These are phyloP conservation scores for Casaregolazyma suthepensis DNA, from an alignment of 1,139 yeast species.

Conservation along the genomic window DNA sequence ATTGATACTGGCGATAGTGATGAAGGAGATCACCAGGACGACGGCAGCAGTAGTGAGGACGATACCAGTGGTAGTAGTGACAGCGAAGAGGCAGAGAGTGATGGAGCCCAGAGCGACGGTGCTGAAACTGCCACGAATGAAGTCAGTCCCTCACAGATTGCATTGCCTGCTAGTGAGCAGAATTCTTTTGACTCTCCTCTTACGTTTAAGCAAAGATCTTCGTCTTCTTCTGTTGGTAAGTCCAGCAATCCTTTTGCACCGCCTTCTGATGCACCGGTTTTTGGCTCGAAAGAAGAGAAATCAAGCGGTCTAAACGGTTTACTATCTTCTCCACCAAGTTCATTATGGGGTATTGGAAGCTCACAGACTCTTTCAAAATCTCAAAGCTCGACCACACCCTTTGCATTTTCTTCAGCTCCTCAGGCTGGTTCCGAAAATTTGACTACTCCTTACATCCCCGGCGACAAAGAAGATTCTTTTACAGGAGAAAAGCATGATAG, in stretches of 20 bases:
- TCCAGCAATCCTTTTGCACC: not conserved
- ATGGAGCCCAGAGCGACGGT: not conserved
- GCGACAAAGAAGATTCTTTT: not conserved
- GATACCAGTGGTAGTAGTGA: not conserved
- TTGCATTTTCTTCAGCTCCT: not conserved
- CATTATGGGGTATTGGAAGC: not conserved
- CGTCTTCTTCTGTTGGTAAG: not conserved
- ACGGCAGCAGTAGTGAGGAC: not conserved
- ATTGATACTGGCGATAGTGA: not conserved
- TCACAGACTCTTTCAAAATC: not conserved
- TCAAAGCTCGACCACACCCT: not conserved
- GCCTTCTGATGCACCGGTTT: conserved; percentile 1
- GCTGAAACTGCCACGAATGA: not conserved
- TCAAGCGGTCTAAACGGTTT: not conserved
- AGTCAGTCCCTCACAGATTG: not conserved
- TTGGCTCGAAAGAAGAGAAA: not conserved
- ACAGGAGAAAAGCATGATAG: not conserved
- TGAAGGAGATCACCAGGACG: not conserved
- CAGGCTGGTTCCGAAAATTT: not conserved
- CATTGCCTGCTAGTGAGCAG: not conserved
- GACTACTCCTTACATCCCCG: not conserved
- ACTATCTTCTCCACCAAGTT: not conserved
- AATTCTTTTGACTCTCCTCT: not conserved
- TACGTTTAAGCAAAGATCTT: not conserved
- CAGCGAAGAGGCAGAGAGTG: not conserved